Percentiles rank a stretch among this genome's conserved stretches.
phyloP scores from a whole-genome alignment of 2,329 filamentous ascomycete genomes.

The Colletotrichum liriopes region DNA sequence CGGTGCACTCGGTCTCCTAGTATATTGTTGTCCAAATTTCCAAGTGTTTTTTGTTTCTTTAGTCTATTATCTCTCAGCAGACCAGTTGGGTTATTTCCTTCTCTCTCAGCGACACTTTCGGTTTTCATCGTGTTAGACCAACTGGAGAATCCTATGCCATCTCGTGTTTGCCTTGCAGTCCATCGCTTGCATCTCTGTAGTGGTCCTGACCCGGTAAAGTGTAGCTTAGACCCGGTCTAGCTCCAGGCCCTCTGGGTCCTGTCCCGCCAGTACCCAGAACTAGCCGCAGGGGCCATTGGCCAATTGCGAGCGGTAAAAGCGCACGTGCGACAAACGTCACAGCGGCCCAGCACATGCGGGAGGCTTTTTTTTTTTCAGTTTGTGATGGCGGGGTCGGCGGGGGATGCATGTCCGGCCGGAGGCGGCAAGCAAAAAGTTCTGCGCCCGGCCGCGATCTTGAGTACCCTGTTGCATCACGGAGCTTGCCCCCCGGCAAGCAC shows the following conservation, averaged over 20 bases:
- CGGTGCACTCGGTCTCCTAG: not conserved
- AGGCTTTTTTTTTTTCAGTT: not conserved
- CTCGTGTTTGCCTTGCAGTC: not conserved
- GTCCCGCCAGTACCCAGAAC: slow-evolving; percentile 31
- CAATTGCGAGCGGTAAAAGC: slow-evolving; percentile 30
- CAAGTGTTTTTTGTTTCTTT: too few relatives aligned
- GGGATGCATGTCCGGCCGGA: slow-evolving; percentile 20
- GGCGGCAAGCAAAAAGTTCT: slow-evolving; percentile 24
- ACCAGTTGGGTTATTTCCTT: not conserved
- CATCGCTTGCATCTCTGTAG: not conserved
- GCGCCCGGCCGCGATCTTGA: slow-evolving; percentile 30
- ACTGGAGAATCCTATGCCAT: not conserved
- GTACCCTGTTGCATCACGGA: slow-evolving; percentile 24
- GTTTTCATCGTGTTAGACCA: not conserved
- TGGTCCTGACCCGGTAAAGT: slow-evolving; percentile 20
- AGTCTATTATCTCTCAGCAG: too few relatives aligned
- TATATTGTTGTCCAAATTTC: not conserved
- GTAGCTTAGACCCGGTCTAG: slow-evolving; percentile 26
- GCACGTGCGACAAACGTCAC: slow-evolving; percentile 42
- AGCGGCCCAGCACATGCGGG: slow-evolving; percentile 6
- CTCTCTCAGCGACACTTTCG: not conserved
- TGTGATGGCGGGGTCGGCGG: slow-evolving; percentile 38
- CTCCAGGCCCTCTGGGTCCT: slow-evolving; percentile 22
- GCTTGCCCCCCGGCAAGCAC: slow-evolving; percentile 5
- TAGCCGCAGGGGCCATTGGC: slow-evolving; percentile 36